These are phyloP conservation scores for Raphidocelis subcapitata DNA, from an alignment of 139 green algal genomes.

Conservation along the genomic window DNA sequence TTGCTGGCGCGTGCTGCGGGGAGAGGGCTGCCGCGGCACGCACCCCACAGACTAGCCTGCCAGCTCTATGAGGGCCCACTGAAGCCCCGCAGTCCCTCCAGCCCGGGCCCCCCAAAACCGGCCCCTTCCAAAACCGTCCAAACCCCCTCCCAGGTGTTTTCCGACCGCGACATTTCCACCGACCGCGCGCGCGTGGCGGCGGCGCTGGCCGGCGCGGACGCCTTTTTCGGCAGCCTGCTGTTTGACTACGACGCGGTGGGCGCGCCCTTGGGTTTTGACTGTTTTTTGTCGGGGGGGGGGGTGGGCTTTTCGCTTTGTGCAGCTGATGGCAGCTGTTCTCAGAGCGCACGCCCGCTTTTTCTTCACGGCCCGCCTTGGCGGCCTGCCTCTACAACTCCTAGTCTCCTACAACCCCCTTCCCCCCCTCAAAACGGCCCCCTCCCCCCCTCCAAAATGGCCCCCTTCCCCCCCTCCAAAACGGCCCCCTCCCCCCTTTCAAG, in stretches of 20 bases:
- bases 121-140: not conserved
- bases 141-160: too few species aligned
- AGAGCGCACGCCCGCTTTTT: too few species aligned
- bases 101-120: not conserved
- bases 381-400: too few species aligned
- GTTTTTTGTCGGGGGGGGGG: not conserved
- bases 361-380: too few species aligned
- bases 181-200: slow-evolving; percentile 41
- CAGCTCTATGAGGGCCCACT: too few species aligned
- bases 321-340: too few species aligned
- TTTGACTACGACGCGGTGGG: slow-evolving; percentile 98
- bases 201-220: slow-evolving; percentile 80
- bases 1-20: too few species aligned
- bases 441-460: not conserved
- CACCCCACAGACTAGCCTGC: too few species aligned
- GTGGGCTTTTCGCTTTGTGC: too few species aligned
- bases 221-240: slow-evolving; percentile 92
- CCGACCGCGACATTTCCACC: slow-evolving; percentile 81
- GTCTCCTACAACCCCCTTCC: too few species aligned
- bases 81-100: not conserved
- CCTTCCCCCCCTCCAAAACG: not conserved
- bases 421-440: not conserved
- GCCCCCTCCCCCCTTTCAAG: slow-evolving; percentile 21
- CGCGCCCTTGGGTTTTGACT: slow-evolving; percentile 16
- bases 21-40: too few species aligned